Evolutionary conservation across 2,329 filamentous ascomycete genomes (phyloP).

Genomic region (Pestalotiopsis sp.): DNA sequence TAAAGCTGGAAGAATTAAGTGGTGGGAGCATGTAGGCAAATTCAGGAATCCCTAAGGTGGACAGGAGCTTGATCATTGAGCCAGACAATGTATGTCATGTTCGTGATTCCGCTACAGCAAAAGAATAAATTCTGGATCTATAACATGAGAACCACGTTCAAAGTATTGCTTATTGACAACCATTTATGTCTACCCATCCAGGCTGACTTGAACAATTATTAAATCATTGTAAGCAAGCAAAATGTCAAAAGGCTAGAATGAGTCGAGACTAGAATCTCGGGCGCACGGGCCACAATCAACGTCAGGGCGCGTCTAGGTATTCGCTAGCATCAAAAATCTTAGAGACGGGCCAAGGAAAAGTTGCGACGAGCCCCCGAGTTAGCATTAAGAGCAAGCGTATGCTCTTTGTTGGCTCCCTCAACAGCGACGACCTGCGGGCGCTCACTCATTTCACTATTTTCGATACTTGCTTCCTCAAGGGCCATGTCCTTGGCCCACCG

Average conservation of each 20-base stretch:
- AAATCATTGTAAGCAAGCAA: background rate
- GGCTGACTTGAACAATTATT: background rate
- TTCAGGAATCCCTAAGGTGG: background rate
- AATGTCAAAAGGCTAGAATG: background rate
- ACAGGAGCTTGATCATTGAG: too few species aligned
- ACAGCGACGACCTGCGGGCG: conserved; percentile 1
- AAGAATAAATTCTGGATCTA: too few species aligned
- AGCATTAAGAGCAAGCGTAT: background rate
- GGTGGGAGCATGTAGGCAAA: conserved; percentile 53
- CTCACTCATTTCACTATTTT: background rate
- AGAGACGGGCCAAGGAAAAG: background rate
- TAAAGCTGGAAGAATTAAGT: conserved; percentile 59
- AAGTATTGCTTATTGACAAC: too few species aligned
- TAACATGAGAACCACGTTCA: too few species aligned
- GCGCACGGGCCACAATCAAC: conserved; percentile 10
- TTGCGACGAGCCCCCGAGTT: conserved; percentile 1
- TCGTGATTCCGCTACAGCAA: too few species aligned
- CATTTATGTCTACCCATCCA: too few species aligned
- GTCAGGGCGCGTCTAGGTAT: conserved; percentile 9
- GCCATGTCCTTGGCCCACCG: conserved; percentile 62
- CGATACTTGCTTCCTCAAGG: conserved; percentile 13
- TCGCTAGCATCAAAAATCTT: conserved; percentile 3
- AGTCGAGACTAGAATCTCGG: background rate
- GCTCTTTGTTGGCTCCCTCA: conserved; percentile 3
- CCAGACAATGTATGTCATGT: too few species aligned